phyloP scores from a whole-genome alignment of 1,284 basidiomycete genomes.

The Agroathelia rolfsii region DNA sequence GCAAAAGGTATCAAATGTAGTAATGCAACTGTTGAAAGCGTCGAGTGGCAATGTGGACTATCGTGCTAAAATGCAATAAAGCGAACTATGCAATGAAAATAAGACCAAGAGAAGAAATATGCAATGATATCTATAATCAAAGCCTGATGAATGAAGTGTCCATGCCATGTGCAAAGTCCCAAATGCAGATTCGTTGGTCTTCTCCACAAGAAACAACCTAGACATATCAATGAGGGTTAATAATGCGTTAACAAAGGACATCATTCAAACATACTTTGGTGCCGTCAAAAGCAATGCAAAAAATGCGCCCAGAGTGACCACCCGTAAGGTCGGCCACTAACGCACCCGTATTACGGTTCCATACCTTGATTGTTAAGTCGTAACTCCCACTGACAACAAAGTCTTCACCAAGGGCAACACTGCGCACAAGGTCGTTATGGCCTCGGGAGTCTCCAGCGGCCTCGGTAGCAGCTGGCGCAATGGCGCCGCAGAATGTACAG shows the following conservation, averaged over 20 bases:
- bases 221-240: slow-evolving; percentile 8
- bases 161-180: slow-evolving; percentile 78
- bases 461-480: too few relatives aligned
- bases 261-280: slow-evolving; percentile 42
- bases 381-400: slow-evolving; percentile 79
- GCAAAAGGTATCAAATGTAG: too few relatives aligned
- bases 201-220: slow-evolving; percentile 69
- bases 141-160: slow-evolving; percentile 60
- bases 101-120: too few relatives aligned
- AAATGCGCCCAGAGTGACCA: slow-evolving; percentile 72
- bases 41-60: too few relatives aligned
- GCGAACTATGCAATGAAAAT: too few relatives aligned
- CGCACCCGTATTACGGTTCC: slow-evolving; percentile 65
- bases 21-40: too few relatives aligned
- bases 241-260: slow-evolving; percentile 5
- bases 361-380: slow-evolving; percentile 80
- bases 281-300: slow-evolving; percentile 70
- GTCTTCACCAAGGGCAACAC: slow-evolving; percentile 62
- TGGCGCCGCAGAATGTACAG: too few relatives aligned
- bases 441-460: slow-evolving; percentile 24
- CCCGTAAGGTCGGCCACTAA: slow-evolving; percentile 65
- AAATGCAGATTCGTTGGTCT: slow-evolving; percentile 80
- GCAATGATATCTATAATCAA: too few relatives aligned
- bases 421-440: slow-evolving; percentile 72
- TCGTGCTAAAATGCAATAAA: too few relatives aligned